phyloP scores from a whole-genome alignment of 140 eudicot genomes.

The Ambrosia hybrid region DNA sequence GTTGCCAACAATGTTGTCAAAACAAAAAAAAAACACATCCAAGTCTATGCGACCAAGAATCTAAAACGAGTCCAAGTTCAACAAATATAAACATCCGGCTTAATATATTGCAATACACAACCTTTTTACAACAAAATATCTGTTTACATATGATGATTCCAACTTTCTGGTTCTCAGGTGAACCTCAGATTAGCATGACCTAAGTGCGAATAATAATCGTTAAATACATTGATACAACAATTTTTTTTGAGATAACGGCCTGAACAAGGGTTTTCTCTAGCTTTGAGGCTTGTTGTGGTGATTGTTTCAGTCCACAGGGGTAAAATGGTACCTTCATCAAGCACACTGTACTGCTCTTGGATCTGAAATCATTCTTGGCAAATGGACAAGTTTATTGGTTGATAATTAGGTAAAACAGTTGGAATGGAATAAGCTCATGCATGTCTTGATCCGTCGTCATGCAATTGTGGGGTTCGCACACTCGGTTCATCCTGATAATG shows the following conservation, averaged over 20 bases:
- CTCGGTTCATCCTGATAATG: slow-evolving; percentile 62
- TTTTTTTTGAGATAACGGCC: background rate
- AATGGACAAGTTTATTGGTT: slow-evolving; percentile 24
- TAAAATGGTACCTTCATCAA: slow-evolving; percentile 28
- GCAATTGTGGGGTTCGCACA: slow-evolving; percentile 71
- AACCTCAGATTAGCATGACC: slow-evolving; percentile 19
- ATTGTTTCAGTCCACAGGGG: slow-evolving; percentile 13
- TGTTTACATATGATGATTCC: slow-evolving; percentile 33
- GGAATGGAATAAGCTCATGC: slow-evolving; percentile 34
- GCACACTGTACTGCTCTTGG: background rate
- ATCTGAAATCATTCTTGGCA: slow-evolving; percentile 18
- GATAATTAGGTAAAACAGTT: slow-evolving; percentile 11
- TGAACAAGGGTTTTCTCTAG: slow-evolving; percentile 11
- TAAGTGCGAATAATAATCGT: slow-evolving; percentile 16
- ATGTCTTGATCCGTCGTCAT: slow-evolving; percentile 70
- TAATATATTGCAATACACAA: slow-evolving; percentile 19
- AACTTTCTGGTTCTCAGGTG: slow-evolving; percentile 10
- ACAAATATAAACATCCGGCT: slow-evolving; percentile 16
- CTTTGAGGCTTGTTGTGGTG: slow-evolving; percentile 20
- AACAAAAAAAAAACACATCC: background rate
- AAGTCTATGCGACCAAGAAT: background rate
- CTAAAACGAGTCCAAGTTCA: slow-evolving; percentile 2
- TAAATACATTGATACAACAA: slow-evolving; percentile 22
- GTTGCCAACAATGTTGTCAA: background rate
- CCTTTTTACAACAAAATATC: slow-evolving; percentile 32